Evolutionary conservation across 192 early-diverging fungal species (phyloP).

Genomic region (Podila minutissima): DNA sequence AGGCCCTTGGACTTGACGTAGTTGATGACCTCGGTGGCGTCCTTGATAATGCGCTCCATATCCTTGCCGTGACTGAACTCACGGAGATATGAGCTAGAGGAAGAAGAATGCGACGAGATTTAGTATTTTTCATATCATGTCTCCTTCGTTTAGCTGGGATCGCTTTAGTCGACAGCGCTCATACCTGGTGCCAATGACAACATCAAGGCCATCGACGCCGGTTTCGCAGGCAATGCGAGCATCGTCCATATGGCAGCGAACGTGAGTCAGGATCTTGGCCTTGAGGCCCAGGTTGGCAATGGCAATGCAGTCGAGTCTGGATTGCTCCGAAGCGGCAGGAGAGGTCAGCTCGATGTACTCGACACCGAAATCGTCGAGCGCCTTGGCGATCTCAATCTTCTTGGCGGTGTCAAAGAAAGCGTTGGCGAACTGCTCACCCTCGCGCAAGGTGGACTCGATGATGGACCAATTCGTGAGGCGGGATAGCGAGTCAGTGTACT

Average conservation of each 20-base stretch:
- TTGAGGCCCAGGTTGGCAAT: constrained; percentile 94
- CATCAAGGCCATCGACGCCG: constrained; percentile 96
- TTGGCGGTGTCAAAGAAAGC: constrained; percentile 98
- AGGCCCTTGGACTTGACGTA: constrained; percentile 96
- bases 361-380: constrained; percentile 97
- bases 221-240: constrained; percentile 96
- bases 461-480: constrained; percentile 93
- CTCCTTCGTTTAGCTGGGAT: too few relatives aligned
- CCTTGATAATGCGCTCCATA: constrained; percentile 97
- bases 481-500: constrained; percentile 75
- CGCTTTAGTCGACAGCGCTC: too few relatives aligned
- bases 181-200: constrained; percentile 95
- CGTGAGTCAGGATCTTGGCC: constrained; percentile 97
- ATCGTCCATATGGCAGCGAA: constrained; percentile 99
- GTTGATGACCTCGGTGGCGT: constrained; percentile 95
- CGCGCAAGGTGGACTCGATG: constrained; percentile 95
- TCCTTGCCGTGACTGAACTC: constrained; percentile 99
- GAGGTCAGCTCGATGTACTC: constrained; percentile 99
- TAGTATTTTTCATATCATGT: too few relatives aligned
- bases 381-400: constrained; percentile 98
- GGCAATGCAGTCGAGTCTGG: constrained; percentile 89
- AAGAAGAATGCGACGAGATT: not conserved
- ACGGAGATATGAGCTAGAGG: constrained; percentile 78
- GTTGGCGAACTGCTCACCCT: constrained; percentile 99
- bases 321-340: constrained; percentile 97